Evolutionary conservation across 2,329 filamentous ascomycete species (phyloP), one percentile per base, ranked within the genome.

Genomic region (Colletotrichum horii): DNA sequence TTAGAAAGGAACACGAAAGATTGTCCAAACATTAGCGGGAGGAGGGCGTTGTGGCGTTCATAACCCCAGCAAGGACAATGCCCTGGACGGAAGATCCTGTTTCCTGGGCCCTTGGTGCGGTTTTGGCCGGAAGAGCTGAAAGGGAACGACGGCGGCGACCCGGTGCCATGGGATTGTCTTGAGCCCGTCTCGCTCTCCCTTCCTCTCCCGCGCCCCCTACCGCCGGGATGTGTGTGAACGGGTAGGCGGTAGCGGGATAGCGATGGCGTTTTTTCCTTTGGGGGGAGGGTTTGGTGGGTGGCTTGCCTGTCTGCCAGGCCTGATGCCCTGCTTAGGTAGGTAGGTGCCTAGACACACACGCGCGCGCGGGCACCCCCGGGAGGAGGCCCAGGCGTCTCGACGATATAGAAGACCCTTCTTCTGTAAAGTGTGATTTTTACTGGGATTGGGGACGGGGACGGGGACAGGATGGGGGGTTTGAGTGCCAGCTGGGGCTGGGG

Each of bases 131-230:
- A 55, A 30, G 34, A 26, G 55, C 56, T 43, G 56, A 38, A 30
- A 22, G 66, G 38, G 66, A 30, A 28, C n/a, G n/a, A 16, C 30
- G 30, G 38, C 16, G 38, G 38, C 38, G 66, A 75, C 38, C 67
- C 72, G 55, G 68, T 58, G 61, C 69, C 69, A 56, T 67, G 69
- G 69, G 38, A 67, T 58, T 28, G 68, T 67, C 36, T 30, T 32
- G 62, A 26, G 38, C 38, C 16, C 38, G 38, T 43, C 38, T 43
- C 38, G 16, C 38, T 43, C 36, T 43, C 36, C 36, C 36, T 38
- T 38, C 16, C 4, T 43, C 36, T 19, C 38, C 38, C 38, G 36
- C 56, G 24, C 9, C 38, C 62, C 62, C 43, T 55, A 19, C 38
- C 16, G 68, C 69, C 61, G 38, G 52, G 61, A 55, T 62, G 16